phyloP scores from a whole-genome alignment of 345 rosid species.

The Boechera retrofracta region DNA sequence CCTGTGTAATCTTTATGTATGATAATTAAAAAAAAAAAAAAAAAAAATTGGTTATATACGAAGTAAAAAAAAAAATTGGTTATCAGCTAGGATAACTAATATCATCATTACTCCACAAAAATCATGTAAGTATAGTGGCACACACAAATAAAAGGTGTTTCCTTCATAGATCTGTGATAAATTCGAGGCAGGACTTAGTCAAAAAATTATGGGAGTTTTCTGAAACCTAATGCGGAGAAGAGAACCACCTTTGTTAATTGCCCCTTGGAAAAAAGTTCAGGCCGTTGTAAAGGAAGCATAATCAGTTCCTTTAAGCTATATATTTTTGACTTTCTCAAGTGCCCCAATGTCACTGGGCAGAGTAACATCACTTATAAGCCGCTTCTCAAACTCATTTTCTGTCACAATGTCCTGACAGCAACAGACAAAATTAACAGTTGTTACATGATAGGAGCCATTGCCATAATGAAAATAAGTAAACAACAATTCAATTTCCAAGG shows the following conservation, averaged over 20 bases:
- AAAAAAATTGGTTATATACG: neutral
- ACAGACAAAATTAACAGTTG: neutral
- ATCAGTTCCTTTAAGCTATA: constrained; percentile 7
- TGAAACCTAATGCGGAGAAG: constrained; percentile 6
- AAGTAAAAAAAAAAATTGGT: neutral
- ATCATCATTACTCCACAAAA: constrained; percentile 4
- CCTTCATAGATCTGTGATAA: neutral
- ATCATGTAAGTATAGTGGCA: neutral
- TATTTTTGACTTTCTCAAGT: constrained; percentile 9
- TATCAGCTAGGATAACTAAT: constrained; percentile 4
- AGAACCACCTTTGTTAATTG: constrained; percentile 12
- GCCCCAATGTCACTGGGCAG: constrained; percentile 20
- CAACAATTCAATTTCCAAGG: constrained; percentile 19
- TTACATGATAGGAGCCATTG: constrained; percentile 1
- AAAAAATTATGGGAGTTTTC: constrained; percentile 3
- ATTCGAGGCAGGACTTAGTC: neutral
- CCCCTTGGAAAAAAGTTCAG: constrained; percentile 9
- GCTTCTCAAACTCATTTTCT: constrained; percentile 11
- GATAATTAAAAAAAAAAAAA: neutral
- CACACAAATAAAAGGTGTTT: neutral
- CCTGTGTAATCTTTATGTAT: neutral
- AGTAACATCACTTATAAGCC: constrained; percentile 5
- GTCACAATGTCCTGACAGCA: constrained; percentile 12
- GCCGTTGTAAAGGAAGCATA: constrained; percentile 24
- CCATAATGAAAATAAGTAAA: constrained; percentile 2